phyloP scores from a whole-genome alignment of 352 stramenopile genomes.

The Phytopythium helicoides region DNA sequence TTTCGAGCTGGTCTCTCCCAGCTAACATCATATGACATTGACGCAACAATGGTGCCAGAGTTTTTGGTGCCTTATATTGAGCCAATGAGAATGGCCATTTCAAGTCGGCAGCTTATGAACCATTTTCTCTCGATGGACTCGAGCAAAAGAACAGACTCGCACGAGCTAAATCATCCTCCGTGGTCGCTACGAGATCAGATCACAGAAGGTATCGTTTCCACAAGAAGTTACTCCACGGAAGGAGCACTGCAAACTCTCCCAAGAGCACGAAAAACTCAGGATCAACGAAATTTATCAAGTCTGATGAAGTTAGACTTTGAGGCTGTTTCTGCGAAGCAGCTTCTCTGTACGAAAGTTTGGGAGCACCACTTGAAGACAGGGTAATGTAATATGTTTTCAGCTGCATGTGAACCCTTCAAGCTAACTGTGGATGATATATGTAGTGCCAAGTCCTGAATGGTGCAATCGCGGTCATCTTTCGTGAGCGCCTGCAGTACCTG shows the following conservation, averaged over 20 bases:
- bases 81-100: slow-evolving; percentile 44
- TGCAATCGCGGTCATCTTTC: slow-evolving; percentile 48
- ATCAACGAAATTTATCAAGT: no score
- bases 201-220: background rate
- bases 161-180: background rate
- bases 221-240: no score
- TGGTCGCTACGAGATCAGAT: background rate
- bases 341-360: no score
- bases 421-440: no score
- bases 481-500: slow-evolving; percentile 44
- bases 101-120: slow-evolving; percentile 67
- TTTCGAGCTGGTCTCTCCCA: slow-evolving; percentile 39
- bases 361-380: no score
- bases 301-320: no score
- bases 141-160: background rate
- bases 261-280: no score
- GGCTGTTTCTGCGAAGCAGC: no score
- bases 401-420: no score
- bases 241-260: no score
- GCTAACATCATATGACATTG: slow-evolving; percentile 46
- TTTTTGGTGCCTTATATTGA: slow-evolving; percentile 39
- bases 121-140: slow-evolving; percentile 30
- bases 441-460: slow-evolving; percentile 55
- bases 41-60: slow-evolving; percentile 26
- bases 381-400: no score